Conservation (phyloP, 2,329 filamentous ascomycete species). For the Xylaria digitata region DNA sequence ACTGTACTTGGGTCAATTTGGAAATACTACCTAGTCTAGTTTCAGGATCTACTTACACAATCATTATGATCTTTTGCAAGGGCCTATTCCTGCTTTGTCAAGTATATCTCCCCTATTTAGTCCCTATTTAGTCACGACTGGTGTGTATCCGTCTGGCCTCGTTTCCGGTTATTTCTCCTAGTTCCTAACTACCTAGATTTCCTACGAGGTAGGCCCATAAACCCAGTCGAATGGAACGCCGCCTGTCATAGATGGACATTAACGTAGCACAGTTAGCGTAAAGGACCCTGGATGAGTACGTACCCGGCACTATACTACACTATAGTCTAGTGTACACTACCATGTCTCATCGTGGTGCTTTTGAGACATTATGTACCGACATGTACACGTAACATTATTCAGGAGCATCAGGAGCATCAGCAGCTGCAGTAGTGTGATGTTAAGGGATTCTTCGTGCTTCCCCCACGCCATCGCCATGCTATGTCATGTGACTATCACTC, state of each 20-base stretch:
- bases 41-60: neutral
- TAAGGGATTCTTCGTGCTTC: constrained; percentile 3
- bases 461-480: neutral
- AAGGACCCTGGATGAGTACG: neutral
- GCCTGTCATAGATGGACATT: constrained; percentile 21
- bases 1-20: neutral
- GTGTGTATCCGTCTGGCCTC: neutral
- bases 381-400: constrained; percentile 8
- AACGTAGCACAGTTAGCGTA: constrained; percentile 17
- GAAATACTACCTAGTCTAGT: neutral
- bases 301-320: no score
- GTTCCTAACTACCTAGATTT: no score
- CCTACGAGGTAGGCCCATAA: neutral
- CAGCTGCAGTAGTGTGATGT: no score
- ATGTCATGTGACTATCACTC: constrained; percentile 22
- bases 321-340: neutral
- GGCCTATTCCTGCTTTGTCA: neutral
- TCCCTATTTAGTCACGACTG: neutral
- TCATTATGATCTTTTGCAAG: neutral
- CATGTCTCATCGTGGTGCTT: neutral
- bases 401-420: neutral
- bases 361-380: constrained; percentile 13
- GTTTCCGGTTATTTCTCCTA: neutral
- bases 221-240: constrained; percentile 34
- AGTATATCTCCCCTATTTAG: constrained; percentile 1